phyloP scores from a whole-genome alignment of 345 rosid genomes.

The Arabis alpina region DNA sequence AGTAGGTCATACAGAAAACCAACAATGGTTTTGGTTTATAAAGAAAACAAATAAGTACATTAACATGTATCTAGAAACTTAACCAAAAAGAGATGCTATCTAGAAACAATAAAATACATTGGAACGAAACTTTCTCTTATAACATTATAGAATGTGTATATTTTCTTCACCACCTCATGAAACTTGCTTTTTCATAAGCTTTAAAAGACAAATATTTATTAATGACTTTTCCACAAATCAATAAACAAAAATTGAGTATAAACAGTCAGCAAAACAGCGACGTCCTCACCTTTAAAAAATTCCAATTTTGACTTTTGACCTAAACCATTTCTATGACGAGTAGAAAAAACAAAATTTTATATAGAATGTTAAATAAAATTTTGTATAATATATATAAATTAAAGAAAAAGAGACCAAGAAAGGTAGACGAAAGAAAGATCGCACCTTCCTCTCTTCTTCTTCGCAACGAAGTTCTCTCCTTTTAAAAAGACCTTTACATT shows the following conservation, averaged over 20 bases:
- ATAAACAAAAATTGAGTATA: conserved; percentile 8
- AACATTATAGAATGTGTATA: not conserved
- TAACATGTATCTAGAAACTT: conserved; percentile 16
- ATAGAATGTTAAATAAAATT: too few relatives aligned
- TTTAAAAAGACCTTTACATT: conserved; percentile 36
- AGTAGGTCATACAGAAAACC: conserved; percentile 12
- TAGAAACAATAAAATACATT: conserved; percentile 3
- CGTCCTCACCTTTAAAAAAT: conserved; percentile 41
- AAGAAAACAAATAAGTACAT: not conserved
- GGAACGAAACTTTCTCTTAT: not conserved
- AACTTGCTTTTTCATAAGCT: conserved; percentile 27
- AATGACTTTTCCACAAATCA: conserved; percentile 16
- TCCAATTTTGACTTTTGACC: conserved; percentile 45
- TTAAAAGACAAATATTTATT: conserved; percentile 1
- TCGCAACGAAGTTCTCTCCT: conserved; percentile 34
- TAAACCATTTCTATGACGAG: conserved; percentile 31
- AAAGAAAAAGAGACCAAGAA: conserved; percentile 33
- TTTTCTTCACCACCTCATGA: conserved; percentile 11
- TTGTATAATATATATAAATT: not conserved
- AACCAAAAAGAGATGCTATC: conserved; percentile 13
- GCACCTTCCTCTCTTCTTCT: conserved; percentile 74
- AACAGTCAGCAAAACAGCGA: conserved; percentile 43
- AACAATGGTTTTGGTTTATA: conserved; percentile 7
- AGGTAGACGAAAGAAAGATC: conserved; percentile 57
- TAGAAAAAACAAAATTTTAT: conserved; percentile 4